phyloP scores from a whole-genome alignment of 1,284 basidiomycete species.

The Cryptococcus hybrid region DNA sequence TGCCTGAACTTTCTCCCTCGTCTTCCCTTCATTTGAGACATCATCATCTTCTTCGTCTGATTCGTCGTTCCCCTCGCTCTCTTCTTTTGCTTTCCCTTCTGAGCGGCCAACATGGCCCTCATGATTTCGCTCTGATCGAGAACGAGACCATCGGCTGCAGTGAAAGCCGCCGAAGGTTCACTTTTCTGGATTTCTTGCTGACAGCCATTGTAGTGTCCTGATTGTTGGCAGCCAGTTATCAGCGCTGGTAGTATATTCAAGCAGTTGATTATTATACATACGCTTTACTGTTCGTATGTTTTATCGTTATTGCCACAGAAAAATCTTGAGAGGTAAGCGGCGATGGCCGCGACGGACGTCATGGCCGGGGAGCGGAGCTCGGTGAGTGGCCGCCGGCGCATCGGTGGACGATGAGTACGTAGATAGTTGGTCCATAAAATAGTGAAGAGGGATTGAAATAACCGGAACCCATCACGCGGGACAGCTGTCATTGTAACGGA shows the following conservation, averaged over 20 bases:
- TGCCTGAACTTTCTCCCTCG: slow-evolving; percentile 8
- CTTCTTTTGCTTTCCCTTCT: slow-evolving; percentile 20
- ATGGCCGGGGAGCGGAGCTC: too few species aligned
- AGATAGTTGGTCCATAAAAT: too few species aligned
- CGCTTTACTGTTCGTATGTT: neutral
- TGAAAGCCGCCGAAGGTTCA: neutral
- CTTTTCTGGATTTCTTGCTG: neutral
- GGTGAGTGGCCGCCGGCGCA: too few species aligned
- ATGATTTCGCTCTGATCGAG: slow-evolving; percentile 43
- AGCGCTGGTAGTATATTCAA: neutral
- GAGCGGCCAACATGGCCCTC: slow-evolving; percentile 48
- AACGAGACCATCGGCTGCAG: neutral
- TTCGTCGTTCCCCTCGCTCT: slow-evolving; percentile 4
- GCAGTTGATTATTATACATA: neutral
- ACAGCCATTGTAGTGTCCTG: neutral
- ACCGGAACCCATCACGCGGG: too few species aligned
- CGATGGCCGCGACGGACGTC: neutral
- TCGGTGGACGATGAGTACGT: too few species aligned
- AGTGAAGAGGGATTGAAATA: too few species aligned
- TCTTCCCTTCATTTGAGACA: slow-evolving; percentile 3
- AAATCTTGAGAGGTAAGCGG: slow-evolving; percentile 1
- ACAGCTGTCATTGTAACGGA: neutral
- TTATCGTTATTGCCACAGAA: neutral
- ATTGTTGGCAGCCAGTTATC: too few species aligned
- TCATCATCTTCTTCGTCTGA: slow-evolving; percentile 10